A percentile compares a stretch with the other conserved stretches of the same genome.
Evolutionary conservation across 2,329 filamentous ascomycete genomes (phyloP).

Genomic region (Paecilomyces formosus): DNA sequence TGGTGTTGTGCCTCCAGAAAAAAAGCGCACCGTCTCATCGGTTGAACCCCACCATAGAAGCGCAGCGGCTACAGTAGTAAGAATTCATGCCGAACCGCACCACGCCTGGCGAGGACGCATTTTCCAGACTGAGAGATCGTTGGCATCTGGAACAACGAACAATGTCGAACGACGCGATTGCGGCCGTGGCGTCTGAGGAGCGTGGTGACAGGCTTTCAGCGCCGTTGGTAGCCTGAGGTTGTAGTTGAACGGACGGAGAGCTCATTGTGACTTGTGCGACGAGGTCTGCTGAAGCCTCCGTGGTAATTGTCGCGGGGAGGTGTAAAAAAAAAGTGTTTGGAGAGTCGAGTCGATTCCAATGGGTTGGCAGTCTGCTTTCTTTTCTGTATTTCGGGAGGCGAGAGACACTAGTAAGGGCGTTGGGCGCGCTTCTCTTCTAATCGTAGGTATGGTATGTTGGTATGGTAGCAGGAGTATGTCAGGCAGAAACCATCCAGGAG

Average conservation of each 20-base stretch:
- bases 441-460: no score
- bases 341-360: not conserved
- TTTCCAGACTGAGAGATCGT: constrained; percentile 37
- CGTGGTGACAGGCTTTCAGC: constrained; percentile 14
- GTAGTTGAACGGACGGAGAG: constrained; percentile 27
- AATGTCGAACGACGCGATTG: constrained; percentile 27
- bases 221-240: constrained; percentile 17
- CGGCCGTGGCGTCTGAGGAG: constrained; percentile 15
- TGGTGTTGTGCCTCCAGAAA: not conserved
- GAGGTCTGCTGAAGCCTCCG: not conserved
- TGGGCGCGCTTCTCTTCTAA: not conserved
- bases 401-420: not conserved
- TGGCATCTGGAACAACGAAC: constrained; percentile 43
- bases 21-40: constrained; percentile 20
- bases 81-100: constrained; percentile 43
- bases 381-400: not conserved
- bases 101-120: constrained; percentile 25
- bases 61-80: constrained; percentile 42
- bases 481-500: not conserved
- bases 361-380: not conserved
- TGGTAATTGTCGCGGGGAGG: not conserved
- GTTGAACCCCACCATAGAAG: constrained; percentile 37
- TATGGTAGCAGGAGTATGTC: not conserved
- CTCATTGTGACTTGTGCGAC: constrained; percentile 21
- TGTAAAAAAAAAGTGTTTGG: no score